Base-by-base conservation (phyloP, 2,329 filamentous ascomycete genomes). In the Exophiala spinifera region DNA sequence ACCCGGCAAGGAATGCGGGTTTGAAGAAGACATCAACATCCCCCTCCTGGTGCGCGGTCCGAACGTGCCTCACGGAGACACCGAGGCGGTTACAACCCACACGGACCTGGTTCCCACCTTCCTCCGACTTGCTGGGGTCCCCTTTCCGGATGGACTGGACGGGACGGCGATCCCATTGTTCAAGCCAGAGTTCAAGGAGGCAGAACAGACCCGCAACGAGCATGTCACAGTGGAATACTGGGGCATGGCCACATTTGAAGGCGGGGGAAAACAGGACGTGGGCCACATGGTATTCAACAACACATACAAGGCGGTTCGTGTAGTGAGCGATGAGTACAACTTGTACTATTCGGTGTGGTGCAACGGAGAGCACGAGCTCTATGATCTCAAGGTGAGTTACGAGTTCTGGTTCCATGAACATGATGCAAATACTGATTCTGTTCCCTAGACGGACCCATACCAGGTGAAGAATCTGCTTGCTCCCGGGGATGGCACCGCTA, bases 71-170 rank as follows among this genome's bases (percentile, higher is more conserved):
- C 76, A 75, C 1, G 60, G 71, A 6, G 69, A 67, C 0, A 68
- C 72, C 2, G 67, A 78, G 19, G 65, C 75, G 3, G 78, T 83
- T 1, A 85, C 81, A 0, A 80, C 82, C 0, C 85, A 87, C 56
- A 83, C 83, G 2, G 84, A 87, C 61, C 68, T 87, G 1, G 82
- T 80, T 0, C 83, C 84, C 0, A 87, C 84, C 0, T 66, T 86
- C 8, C 72, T 86, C 33, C 67, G 43, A n/a, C 50, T 62, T n/a
- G n/a, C n/a, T n/a, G n/a, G n/a, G n/a, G n/a, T n/a, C n/a, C n/a
- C n/a, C n/a, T n/a, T n/a, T n/a, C n/a, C n/a, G n/a, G n/a, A n/a
- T n/a, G n/a, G n/a, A n/a, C n/a, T n/a, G n/a, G n/a, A n/a, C n/a
- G n/a, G n/a, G n/a, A n/a, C n/a, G n/a, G n/a, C n/a, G n/a, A n/a